Evolutionary conservation across 2,329 filamentous ascomycete genomes (phyloP).

Genomic region (Ophiosphaerella narmari): DNA sequence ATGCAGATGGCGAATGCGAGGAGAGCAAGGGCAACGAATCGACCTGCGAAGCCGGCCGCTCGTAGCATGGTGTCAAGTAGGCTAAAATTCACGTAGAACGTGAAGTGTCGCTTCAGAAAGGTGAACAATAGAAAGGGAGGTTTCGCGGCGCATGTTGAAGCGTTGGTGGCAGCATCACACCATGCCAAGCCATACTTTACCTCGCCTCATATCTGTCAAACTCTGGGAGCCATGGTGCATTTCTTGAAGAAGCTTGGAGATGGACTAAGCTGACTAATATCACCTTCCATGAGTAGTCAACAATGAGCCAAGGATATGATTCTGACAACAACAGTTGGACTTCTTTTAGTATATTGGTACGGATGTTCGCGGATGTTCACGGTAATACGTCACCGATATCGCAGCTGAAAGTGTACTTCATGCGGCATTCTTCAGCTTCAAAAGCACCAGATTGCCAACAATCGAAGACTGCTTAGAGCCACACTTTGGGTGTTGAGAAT

Average conservation of each 20-base stretch:
- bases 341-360: constrained; percentile 24
- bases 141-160: constrained; percentile 4
- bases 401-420: constrained; percentile 16
- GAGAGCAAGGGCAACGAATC: constrained; percentile 53
- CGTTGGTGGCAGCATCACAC: constrained; percentile 11
- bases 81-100: background rate
- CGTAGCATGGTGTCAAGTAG: constrained; percentile 28
- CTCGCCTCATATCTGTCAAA: too few species aligned
- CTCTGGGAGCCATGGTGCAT: too few species aligned
- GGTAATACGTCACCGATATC: constrained; percentile 38
- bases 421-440: constrained; percentile 20
- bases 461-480: constrained; percentile 4
- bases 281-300: constrained; percentile 2
- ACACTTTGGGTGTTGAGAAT: background rate
- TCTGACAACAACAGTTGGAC: constrained; percentile 9
- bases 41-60: constrained; percentile 33
- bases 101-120: background rate
- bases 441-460: constrained; percentile 12
- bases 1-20: constrained; percentile 62
- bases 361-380: constrained; percentile 32
- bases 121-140: background rate
- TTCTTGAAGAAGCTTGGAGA: too few species aligned
- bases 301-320: background rate
- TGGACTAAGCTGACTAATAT: background rate
- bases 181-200: constrained; percentile 11